These are phyloP conservation scores for Scenedesmus sp. DNA, from an alignment of 163 green algal genomes.

Conservation along the genomic window DNA sequence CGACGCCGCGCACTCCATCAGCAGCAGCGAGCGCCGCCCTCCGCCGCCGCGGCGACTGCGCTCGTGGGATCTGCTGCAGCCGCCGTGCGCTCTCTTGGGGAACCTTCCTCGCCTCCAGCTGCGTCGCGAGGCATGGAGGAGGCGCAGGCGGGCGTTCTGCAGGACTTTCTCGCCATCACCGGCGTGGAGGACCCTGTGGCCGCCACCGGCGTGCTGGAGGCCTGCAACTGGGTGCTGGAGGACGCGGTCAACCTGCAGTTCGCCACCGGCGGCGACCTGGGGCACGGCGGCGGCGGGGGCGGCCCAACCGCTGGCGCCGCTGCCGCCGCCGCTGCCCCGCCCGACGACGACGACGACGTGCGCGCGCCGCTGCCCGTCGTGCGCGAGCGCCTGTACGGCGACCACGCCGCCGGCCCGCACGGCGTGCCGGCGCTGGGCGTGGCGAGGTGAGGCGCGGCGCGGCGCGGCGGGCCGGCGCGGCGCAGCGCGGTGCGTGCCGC, in stretches of 20 bases:
- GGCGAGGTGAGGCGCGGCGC: slow-evolving; percentile 10
- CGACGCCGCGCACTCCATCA: too few species aligned
- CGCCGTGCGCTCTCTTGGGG: too few species aligned
- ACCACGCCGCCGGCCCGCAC: slow-evolving; percentile 20
- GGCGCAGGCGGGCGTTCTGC: slow-evolving; percentile 25
- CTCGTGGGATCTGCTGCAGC: too few species aligned
- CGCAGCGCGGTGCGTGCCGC: not conserved
- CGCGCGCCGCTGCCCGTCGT: slow-evolving; percentile 54
- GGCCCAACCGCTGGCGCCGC: not conserved
- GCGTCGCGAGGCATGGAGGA: slow-evolving; percentile 42
- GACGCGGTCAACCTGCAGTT: slow-evolving; percentile 61
- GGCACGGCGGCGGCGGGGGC: not conserved
- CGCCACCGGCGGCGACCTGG: slow-evolving; percentile 42
- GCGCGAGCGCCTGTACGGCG: slow-evolving; percentile 56
- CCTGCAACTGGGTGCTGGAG: slow-evolving; percentile 54
- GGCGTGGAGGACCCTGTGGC: slow-evolving; percentile 44
- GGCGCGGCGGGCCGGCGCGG: slow-evolving; percentile 19
- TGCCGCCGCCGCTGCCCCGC: not conserved
- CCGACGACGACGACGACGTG: slow-evolving; percentile 39
- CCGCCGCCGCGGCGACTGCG: too few species aligned
- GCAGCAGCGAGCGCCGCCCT: too few species aligned
- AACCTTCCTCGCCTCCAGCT: too few species aligned
- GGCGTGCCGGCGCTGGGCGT: slow-evolving; percentile 12
- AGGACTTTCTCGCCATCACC: slow-evolving; percentile 45
- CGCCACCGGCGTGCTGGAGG: slow-evolving; percentile 50